Evolutionary conservation across 768 basidiomycete species (phyloP), one percentile per base, ranked within the genome.

Genomic region (Boletus rufocinnamomeus): DNA sequence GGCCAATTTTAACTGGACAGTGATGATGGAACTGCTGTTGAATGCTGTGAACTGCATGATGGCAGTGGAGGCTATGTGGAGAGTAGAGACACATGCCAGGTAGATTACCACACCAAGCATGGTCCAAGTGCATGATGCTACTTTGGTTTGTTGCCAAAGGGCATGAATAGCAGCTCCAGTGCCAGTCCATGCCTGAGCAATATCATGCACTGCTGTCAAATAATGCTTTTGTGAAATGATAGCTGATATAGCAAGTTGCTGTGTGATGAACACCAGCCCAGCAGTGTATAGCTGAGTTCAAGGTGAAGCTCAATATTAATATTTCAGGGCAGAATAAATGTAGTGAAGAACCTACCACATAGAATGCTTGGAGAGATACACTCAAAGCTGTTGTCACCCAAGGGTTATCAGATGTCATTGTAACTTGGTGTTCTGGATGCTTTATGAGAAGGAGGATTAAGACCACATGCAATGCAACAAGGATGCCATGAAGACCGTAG

Each of bases 1-100:
- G 28, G 37, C 2, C 0, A 58, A 8, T 30, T 1, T 3, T 37
- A 57, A 61, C 21, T 37, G 47, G 1, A 58, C 21, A 13, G 54
- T 1, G 1, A 45, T 44, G 11, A 2, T 37, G 3, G 55, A 49
- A 3, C 54, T 54, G 4, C 38, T 50, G 21, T 67, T 58, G 43
- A 64, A 61, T 2, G 58, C 41, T 38, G 47, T 56, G 0, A 71
- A 58, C 27, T 66, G 51, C 56, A 71, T 63, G 28, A 71, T 55
- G 2, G 70, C 48, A 0, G 70, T 53, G 2, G 69, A 65, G 2
- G 63, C 32, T 45, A 63, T 62, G 6, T 70, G 69, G 11, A 70
- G 58, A 16, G 40, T 17, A 25, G 59, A 66, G 16, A 71, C 23
- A 41, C 54, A 59, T 21, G 47, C 46, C 16, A 71, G 54, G 47